phyloP scores from a whole-genome alignment of 768 basidiomycete species.

The Hericium alpestre region DNA sequence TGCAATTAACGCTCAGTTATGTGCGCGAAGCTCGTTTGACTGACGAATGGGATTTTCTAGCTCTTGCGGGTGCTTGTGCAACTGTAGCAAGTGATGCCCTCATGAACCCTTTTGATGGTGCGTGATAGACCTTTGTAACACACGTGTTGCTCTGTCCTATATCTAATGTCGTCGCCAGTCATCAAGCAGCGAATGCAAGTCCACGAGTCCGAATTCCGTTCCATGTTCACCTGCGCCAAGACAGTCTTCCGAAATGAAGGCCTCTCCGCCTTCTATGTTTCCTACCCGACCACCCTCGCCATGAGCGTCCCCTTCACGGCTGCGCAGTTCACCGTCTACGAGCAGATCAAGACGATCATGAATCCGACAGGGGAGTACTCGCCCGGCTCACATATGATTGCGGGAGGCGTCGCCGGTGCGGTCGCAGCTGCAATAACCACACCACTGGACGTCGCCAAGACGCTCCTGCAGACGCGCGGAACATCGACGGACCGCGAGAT shows the following conservation, averaged over 20 bases:
- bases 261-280: conserved; percentile 87
- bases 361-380: conserved; percentile 86
- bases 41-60: conserved; percentile 27
- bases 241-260: conserved; percentile 84
- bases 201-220: conserved; percentile 84
- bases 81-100: conserved; percentile 93
- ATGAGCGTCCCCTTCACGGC: conserved; percentile 98
- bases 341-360: conserved; percentile 75
- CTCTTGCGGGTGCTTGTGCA: conserved; percentile 86
- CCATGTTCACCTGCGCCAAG: conserved; percentile 75
- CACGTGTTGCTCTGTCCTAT: background rate
- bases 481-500: conserved; percentile 81
- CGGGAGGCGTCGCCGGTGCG: conserved; percentile 87
- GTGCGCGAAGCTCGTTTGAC: background rate
- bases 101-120: conserved; percentile 99
- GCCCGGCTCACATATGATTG: conserved; percentile 83
- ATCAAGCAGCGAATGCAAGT: conserved; percentile 99
- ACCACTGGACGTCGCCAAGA: conserved; percentile 96
- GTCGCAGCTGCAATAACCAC: conserved; percentile 94
- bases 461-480: conserved; percentile 90
- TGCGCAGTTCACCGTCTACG: conserved; percentile 95
- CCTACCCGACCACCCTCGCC: conserved; percentile 93
- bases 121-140: conserved; percentile 16
- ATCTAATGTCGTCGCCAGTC: conserved; percentile 40
- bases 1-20: background rate